A percentile compares a stretch with the other conserved stretches of the same genome.
phyloP scores from a whole-genome alignment of 2,329 filamentous ascomycete genomes.

The Pseudocercospora musae region DNA sequence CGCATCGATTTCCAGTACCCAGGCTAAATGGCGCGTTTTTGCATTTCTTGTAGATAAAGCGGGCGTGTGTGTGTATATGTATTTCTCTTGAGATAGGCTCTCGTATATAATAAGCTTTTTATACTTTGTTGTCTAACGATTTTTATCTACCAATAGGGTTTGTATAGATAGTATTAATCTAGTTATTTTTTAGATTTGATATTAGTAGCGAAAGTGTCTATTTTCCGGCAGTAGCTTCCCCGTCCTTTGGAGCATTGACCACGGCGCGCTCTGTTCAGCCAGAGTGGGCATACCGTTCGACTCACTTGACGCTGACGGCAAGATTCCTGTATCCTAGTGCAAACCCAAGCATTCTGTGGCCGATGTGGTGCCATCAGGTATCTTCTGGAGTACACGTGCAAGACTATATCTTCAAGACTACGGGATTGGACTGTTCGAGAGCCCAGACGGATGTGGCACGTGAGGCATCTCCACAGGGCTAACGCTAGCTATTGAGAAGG shows the following conservation, averaged over 20 bases:
- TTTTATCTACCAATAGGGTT: too few species aligned
- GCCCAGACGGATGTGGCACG: slow-evolving; percentile 49
- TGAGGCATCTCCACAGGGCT: too few species aligned
- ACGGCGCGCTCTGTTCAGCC: too few species aligned
- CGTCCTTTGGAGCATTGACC: too few species aligned
- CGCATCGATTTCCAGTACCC: too few species aligned
- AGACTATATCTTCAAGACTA: slow-evolving; percentile 60
- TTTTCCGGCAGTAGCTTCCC: slow-evolving; percentile 56
- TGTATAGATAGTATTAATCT: too few species aligned
- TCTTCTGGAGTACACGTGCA: slow-evolving; percentile 58
- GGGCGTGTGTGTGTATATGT: too few species aligned
- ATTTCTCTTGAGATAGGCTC: background rate
- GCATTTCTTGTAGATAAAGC: background rate
- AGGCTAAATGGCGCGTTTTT: background rate
- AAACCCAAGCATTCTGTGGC: slow-evolving; percentile 59
- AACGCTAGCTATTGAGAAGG: too few species aligned
- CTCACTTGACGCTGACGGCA: slow-evolving; percentile 35
- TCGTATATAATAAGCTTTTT: too few species aligned
- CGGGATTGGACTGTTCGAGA: slow-evolving; percentile 55
- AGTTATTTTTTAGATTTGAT: too few species aligned
- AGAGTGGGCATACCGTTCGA: slow-evolving; percentile 64
- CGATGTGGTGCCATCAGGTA: slow-evolving; percentile 60
- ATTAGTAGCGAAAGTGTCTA: too few species aligned
- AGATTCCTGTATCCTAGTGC: slow-evolving; percentile 43
- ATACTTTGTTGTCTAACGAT: too few species aligned